Evolutionary conservation across 1,284 basidiomycete species (phyloP), one percentile per base, ranked within the genome.

Genomic region (Cryptococcus hybrid): DNA sequence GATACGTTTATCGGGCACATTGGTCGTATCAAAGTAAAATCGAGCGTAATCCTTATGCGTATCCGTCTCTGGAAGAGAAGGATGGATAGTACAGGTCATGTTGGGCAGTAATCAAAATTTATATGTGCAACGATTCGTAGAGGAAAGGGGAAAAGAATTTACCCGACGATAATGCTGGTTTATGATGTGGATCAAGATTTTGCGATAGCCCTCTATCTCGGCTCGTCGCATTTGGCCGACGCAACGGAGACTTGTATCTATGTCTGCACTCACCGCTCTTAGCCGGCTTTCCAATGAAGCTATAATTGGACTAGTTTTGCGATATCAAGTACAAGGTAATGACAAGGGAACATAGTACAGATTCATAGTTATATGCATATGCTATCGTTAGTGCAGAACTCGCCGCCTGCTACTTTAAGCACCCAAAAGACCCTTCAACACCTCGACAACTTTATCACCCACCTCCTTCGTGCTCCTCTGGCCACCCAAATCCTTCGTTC

Each of bases 401-500:
- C 35, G 34, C 7, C 30, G 11, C 11, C 30, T 30, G 30, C 4
- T n/a, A 24, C 6, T 30, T 53, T 49, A 55, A 6, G 37, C 46
- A 4, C 42, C 59, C 59, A 92, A 71, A 52, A 89, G 71, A 8
- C 77, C 80, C 69, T 87, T 86, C 61, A 99, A 79, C 13, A 85
- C 84, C 70, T 90, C 86, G 1, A 93, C 83, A 54, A 99, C 83
- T 71, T 84, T 84, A 73, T 95, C 88, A 46, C 95, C 95, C 38
- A 98, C 82, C 70, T 94, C 86, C 52, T 77, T 82, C 39, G 92
- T 94, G 43, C 80, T 81, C 55, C 84, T 85, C 38, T 83, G 82
- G 35, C 95, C 95, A 53, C 92, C 90, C 43, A 99, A 81, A 77
- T 99, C 96, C 49, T 85, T 86, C 4, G 94, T 95, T 66, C 93